Base-by-base conservation (phyloP, 208 protist species). In the Angomonas ambiguus region DNA sequence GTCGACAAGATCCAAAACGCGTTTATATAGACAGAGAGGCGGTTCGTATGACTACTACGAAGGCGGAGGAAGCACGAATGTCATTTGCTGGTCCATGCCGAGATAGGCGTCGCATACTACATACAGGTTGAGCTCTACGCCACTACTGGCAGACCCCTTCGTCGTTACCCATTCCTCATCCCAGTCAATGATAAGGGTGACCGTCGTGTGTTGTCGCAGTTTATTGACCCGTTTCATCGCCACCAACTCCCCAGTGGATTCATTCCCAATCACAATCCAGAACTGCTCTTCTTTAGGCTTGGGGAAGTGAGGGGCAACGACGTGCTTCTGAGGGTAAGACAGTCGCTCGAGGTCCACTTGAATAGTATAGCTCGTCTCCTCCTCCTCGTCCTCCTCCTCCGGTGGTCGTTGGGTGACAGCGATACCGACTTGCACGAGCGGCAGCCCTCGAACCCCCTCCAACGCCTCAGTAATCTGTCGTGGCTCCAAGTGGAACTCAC, bases 251-350 rank as follows among this genome's bases (percentile, higher is more conserved):
- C 93, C 88, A 0, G 77, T 95, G 16, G 62, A 55, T 62, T 91
- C 80, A 68, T 96, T 74, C 8, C 88, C 92, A 5, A 97, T 41
- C 8, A 92, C 83, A 0, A 97, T 45, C 92, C 93, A 98, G 71
- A 91, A 97, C 66, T 97, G 92, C 72, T 97, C 94, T 57, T 93
- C 86, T 70, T 96, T 95, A 0, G 88, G 53, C 70, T 97, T 97
- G 0, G 90, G 81, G 70, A 97, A 98, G 35, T 61, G 75, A 0
- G 93, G 92, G 30, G 94, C 88, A 3, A 93, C 80, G 38, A 90
- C 91, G 68, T 75, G 62, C 33, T 59, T 72, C 16, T 51, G 56
- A 8, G 71, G 60, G 16, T 62, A 42, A 0, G 86, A 92, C 22
- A 93, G 83, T 4, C 88, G 77, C 66, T 85, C 79, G 41, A 93